phyloP scores from a whole-genome alignment of 2,329 filamentous ascomycete genomes.

The Alternaria infectoria region DNA sequence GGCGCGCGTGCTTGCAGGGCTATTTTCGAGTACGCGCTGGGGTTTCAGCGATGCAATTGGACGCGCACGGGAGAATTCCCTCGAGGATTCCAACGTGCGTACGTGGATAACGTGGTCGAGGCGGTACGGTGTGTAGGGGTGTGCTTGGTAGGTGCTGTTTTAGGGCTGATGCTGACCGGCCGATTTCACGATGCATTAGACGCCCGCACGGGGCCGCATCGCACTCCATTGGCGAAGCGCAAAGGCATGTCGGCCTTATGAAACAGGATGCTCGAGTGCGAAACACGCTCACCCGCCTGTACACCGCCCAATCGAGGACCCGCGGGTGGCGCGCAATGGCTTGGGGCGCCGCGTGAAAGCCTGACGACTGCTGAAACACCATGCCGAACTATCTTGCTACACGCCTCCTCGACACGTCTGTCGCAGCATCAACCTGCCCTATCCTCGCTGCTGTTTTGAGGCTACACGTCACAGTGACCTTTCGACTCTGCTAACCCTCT shows the following conservation, averaged over 20 bases:
- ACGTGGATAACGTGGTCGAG: constrained; percentile 2
- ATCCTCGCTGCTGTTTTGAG: constrained; percentile 5
- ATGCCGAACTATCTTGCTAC: constrained; percentile 15
- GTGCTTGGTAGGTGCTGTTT: constrained; percentile 6
- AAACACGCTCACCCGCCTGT: constrained; percentile 27
- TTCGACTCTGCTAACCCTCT: neutral
- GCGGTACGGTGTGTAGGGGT: constrained; percentile 4
- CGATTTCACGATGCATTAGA: constrained; percentile 17
- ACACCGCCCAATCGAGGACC: constrained; percentile 14
- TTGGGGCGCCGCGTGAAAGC: neutral
- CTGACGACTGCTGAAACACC: constrained; percentile 22
- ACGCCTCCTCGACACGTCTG: constrained; percentile 12
- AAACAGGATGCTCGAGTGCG: constrained; percentile 13
- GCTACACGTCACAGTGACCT: neutral
- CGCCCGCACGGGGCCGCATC: neutral
- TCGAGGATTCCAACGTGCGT: neutral
- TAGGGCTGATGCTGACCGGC: constrained; percentile 27
- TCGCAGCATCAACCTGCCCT: constrained; percentile 15
- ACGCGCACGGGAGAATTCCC: neutral
- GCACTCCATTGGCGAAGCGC: constrained; percentile 22
- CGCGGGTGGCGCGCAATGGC: constrained; percentile 1
- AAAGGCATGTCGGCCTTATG: constrained; percentile 7
- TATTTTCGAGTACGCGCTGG: constrained; percentile 12
- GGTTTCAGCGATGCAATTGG: constrained; percentile 15
- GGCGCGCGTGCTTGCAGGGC: constrained; percentile 8